phyloP scores from a whole-genome alignment of 2,329 filamentous ascomycete species.

The Diaporthe citri region DNA sequence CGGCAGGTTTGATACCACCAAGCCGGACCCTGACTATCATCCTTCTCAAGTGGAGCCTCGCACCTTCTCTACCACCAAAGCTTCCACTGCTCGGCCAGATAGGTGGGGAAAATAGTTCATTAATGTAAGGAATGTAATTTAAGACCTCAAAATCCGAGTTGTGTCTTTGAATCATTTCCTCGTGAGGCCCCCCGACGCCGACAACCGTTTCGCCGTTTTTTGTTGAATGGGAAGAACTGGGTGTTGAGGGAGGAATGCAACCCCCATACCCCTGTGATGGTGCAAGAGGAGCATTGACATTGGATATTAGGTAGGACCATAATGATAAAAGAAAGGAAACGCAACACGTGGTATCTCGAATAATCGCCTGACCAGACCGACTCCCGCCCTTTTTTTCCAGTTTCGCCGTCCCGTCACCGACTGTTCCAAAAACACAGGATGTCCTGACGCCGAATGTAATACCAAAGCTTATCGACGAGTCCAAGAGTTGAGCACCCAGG shows the following conservation, averaged over 20 bases:
- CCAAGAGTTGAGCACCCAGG: background rate
- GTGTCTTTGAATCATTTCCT: slow-evolving; percentile 11
- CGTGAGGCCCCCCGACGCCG: slow-evolving; percentile 8
- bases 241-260: background rate
- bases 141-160: slow-evolving; percentile 1
- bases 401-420: slow-evolving; percentile 23
- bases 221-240: background rate
- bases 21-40: background rate
- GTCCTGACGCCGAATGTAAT: slow-evolving; percentile 1
- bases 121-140: slow-evolving; percentile 24
- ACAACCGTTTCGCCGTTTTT: slow-evolving; percentile 4
- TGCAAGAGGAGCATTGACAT: slow-evolving; percentile 6
- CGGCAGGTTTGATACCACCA: background rate
- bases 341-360: slow-evolving; percentile 32
- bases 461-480: slow-evolving; percentile 5
- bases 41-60: background rate
- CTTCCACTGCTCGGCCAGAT: background rate
- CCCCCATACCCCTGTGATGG: background rate
- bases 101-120: background rate
- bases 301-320: background rate
- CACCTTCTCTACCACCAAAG: background rate
- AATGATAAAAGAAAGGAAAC: slow-evolving; percentile 14
- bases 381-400: background rate
- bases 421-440: slow-evolving; percentile 15
- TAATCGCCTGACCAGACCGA: slow-evolving; percentile 20